phyloP scores from a whole-genome alignment of 108 stramenopile species.

The Skeletonema costatum region DNA sequence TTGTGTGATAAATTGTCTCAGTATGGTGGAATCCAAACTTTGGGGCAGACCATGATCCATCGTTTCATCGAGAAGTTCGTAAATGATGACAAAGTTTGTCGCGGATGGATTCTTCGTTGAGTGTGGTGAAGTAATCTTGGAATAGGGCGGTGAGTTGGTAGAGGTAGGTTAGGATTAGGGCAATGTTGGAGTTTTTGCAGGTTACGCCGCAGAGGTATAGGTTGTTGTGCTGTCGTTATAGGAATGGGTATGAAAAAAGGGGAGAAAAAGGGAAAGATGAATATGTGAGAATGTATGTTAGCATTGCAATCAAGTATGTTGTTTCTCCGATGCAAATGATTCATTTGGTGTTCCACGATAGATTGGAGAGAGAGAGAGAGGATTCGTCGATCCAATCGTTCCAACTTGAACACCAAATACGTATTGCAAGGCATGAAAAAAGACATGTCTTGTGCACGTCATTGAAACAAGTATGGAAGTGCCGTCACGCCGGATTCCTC shows the following conservation, averaged over 20 bases:
- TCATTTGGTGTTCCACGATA: too few species aligned
- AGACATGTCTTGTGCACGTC: too few species aligned
- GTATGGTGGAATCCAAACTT: slow-evolving; percentile 83
- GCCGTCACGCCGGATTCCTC: too few species aligned
- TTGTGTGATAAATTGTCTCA: slow-evolving; percentile 94
- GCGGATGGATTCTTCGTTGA: slow-evolving; percentile 98
- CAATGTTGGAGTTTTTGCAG: slow-evolving; percentile 95
- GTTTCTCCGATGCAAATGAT: too few species aligned
- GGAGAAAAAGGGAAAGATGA: too few species aligned
- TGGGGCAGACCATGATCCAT: slow-evolving; percentile 99
- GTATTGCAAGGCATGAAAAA: too few species aligned
- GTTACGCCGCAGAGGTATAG: slow-evolving; percentile 97
- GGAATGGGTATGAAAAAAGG: not conserved
- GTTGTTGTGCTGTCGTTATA: slow-evolving; percentile 86
- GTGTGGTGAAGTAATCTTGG: slow-evolving; percentile 97
- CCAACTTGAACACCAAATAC: too few species aligned
- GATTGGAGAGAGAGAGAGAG: too few species aligned
- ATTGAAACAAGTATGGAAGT: too few species aligned
- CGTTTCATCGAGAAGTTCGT: slow-evolving; percentile 98
- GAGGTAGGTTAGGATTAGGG: slow-evolving; percentile 92
- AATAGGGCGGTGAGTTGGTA: slow-evolving; percentile 91
- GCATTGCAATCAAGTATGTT: not conserved
- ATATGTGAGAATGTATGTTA: not conserved
- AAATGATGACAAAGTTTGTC: slow-evolving; percentile 99
- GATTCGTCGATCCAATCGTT: too few species aligned